Evolutionary conservation across 2,329 filamentous ascomycete genomes (phyloP).

Genomic region (Alternaria gaisen): DNA sequence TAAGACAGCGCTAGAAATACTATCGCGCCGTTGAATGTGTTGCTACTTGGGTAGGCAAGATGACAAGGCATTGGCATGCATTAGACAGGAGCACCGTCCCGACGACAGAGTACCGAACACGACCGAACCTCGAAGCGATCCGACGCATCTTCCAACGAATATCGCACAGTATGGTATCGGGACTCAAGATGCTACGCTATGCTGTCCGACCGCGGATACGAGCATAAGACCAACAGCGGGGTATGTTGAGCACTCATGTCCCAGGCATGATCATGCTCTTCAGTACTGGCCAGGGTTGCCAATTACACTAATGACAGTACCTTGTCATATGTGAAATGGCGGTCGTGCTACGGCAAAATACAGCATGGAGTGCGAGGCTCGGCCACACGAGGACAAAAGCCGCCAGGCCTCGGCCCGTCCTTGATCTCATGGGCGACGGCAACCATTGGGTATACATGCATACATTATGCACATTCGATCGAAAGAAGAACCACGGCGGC

Average conservation of each 20-base stretch:
- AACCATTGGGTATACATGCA: conserved; percentile 15
- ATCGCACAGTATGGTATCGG: neutral
- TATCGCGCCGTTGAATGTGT: neutral
- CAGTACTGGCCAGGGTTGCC: neutral
- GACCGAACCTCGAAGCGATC: conserved; percentile 8
- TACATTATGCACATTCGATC: conserved; percentile 5
- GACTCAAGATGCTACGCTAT: neutral
- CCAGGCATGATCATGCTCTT: conserved; percentile 6
- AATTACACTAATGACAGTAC: conserved; percentile 1
- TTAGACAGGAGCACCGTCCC: neutral
- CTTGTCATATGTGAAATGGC: conserved; percentile 10
- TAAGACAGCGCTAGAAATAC: neutral
- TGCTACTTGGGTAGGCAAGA: neutral
- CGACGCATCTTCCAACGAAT: neutral
- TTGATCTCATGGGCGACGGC: conserved; percentile 11
- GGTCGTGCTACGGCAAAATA: conserved; percentile 11
- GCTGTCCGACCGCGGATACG: conserved; percentile 5
- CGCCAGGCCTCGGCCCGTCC: neutral
- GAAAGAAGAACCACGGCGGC: conserved; percentile 4
- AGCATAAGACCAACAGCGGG: neutral
- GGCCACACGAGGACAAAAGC: conserved; percentile 5
- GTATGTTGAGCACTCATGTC: neutral
- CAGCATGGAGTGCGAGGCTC: conserved; percentile 12
- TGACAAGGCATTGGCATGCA: conserved; percentile 3
- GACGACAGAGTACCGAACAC: conserved; percentile 2